Base-by-base conservation (phyloP, 768 basidiomycete species). In the Paxillus rubicundulus region DNA sequence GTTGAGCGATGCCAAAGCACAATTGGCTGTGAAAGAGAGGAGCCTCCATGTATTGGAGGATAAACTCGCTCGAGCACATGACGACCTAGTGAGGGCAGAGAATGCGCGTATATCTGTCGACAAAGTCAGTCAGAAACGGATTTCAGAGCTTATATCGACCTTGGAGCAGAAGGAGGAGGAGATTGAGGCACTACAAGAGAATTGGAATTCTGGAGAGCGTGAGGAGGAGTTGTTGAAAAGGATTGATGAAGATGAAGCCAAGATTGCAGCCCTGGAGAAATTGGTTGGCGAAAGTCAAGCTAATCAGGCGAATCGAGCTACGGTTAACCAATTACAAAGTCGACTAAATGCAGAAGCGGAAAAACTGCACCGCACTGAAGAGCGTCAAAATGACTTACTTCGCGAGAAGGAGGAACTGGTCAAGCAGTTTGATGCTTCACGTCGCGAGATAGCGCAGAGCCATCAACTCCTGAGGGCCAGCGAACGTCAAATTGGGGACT, bases 201-300 rank as follows among this genome's bases (percentile, higher is more conserved):
- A 68, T 20, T 80, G 72, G 2, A 62, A 65, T 45, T 67, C 75
- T 24, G 72, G 68, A 18, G 71, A 72, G 53, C 72, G 87, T 46
- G 88, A 89, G 63, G 76, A 78, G 21, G 82, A 82, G 49, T 61
- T 89, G 27, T 54, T 85, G 63, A 74, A 77, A 65, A 75, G 88
- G 56, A 81, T 90, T 27, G 86, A 89, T 40, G 85, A 87, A 60
- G 86, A 89, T 55, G 84, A 84, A 44, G 82, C 79, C 5, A 86
- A 82, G 67, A 83, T 88, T 33, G 68, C 71, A 3, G 77, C 81
- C 3, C 61, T 89, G 50, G 82, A 87, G 61, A 68, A 64, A 41
- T 67, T 80, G 66, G 61, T 81, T 3, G 64, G 71, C 20, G 75
- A 75, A 28, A 62, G 71, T n/a, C 69, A 74, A 20, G 66, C 74